phyloP scores from a whole-genome alignment of 352 stramenopile genomes.

The Phytopythium aichiense region DNA sequence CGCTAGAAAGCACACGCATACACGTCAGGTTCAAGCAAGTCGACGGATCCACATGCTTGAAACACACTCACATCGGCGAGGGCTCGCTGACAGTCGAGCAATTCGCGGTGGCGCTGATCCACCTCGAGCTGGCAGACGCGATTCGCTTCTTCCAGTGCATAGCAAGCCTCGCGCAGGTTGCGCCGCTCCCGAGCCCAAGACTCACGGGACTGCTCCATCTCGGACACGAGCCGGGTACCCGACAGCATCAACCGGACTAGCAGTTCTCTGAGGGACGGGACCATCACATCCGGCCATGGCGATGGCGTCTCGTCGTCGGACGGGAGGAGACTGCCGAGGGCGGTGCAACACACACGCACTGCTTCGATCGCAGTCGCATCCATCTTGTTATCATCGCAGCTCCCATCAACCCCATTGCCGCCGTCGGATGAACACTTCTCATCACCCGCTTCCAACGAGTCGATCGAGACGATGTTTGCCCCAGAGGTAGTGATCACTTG shows the following conservation, averaged over 20 bases:
- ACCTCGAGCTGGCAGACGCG: conserved; percentile 32
- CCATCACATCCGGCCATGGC: conserved; percentile 1
- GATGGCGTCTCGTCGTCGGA: conserved; percentile 3
- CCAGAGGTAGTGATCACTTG: neutral
- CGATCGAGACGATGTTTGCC: too few relatives aligned
- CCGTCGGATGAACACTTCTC: neutral
- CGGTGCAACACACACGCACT: conserved; percentile 19
- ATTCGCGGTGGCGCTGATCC: conserved; percentile 25
- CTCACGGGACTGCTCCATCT: conserved; percentile 13
- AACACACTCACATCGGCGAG: conserved; percentile 22
- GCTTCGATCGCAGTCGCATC: conserved; percentile 11
- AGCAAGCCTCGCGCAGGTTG: conserved; percentile 25
- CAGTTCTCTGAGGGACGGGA: conserved; percentile 7
- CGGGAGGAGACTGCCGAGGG: conserved; percentile 11
- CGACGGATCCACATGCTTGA: neutral
- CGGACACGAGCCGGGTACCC: neutral
- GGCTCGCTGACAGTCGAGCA: conserved; percentile 16
- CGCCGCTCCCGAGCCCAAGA: conserved; percentile 38
- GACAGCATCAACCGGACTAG: conserved; percentile 1
- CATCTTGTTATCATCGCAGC: conserved; percentile 7
- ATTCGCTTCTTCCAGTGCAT: conserved; percentile 27
- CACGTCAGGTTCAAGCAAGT: neutral
- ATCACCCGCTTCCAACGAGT: neutral
- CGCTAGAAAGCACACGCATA: conserved; percentile 12
- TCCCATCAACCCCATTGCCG: neutral